phyloP scores from a whole-genome alignment of 345 rosid species.

The Acer negundo region DNA sequence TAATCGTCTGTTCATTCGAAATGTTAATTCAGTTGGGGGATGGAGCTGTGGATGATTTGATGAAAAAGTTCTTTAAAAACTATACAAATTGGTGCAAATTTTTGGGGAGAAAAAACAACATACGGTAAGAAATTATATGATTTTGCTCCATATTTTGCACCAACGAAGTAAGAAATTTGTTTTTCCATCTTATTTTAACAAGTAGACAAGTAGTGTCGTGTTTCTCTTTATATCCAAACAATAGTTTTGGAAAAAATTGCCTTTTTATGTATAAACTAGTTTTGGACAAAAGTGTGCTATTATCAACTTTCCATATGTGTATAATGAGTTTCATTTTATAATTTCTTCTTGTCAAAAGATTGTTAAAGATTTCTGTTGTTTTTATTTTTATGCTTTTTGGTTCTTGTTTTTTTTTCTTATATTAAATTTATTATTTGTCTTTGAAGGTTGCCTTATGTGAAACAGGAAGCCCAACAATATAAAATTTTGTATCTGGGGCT shows the following conservation, averaged over 20 bases:
- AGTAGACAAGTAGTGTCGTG: background rate
- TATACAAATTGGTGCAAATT: constrained; percentile 92
- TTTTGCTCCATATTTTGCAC: constrained; percentile 5
- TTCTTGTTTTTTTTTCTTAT: constrained; percentile 15
- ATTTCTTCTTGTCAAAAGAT: constrained; percentile 1
- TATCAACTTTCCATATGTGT: background rate
- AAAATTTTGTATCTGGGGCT: constrained; percentile 86
- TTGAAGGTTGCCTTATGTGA: constrained; percentile 75
- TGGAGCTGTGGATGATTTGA: constrained; percentile 72
- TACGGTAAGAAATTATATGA: constrained; percentile 50
- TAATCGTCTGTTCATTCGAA: constrained; percentile 20
- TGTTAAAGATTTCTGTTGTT: constrained; percentile 1
- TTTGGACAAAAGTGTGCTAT: background rate
- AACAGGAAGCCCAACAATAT: constrained; percentile 79
- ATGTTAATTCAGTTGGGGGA: constrained; percentile 58
- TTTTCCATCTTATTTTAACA: constrained; percentile 3
- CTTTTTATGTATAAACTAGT: background rate
- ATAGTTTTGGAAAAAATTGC: background rate
- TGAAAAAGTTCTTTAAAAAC: constrained; percentile 86
- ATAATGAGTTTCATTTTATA: background rate
- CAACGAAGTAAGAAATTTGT: background rate
- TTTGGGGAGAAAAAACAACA: constrained; percentile 72
- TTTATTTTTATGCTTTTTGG: background rate
- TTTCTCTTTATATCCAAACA: background rate
- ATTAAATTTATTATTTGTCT: constrained; percentile 23